A percentile compares a stretch with the other conserved stretches of the same genome.
Conservation (phyloP, 139 green algal genomes). For the Coccomyxa sp. region DNA sequence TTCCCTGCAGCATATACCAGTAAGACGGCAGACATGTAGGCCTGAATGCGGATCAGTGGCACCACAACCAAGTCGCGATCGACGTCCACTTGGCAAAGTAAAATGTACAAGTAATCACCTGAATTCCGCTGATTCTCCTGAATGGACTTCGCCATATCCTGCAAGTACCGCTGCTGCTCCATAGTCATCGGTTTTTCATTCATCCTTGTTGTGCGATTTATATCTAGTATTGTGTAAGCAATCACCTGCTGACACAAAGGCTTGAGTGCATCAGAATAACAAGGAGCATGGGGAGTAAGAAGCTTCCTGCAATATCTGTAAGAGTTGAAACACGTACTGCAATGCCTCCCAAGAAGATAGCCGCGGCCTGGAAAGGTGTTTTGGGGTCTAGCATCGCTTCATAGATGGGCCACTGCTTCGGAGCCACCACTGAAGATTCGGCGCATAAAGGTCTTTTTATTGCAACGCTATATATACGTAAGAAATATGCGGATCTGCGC, state of each 20-base stretch:
- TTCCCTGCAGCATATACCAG: too few relatives aligned
- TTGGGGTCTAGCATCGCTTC: conserved; percentile 20
- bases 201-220: conserved; percentile 6
- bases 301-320: neutral
- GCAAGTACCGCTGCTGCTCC: conserved; percentile 7
- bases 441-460: neutral
- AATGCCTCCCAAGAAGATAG: conserved; percentile 19
- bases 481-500: neutral
- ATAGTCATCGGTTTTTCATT: conserved; percentile 15
- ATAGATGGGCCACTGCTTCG: too few relatives aligned
- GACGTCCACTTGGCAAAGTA: too few relatives aligned
- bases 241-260: conserved; percentile 12
- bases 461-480: neutral
- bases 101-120: too few relatives aligned
- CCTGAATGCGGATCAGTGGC: too few relatives aligned
- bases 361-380: conserved; percentile 4
- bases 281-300: neutral
- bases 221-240: conserved; percentile 17
- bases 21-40: too few relatives aligned
- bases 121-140: neutral
- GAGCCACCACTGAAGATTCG: neutral
- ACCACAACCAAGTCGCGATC: too few relatives aligned
- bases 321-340: conserved; percentile 4
- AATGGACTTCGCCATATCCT: conserved; percentile 10
- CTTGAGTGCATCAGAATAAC: neutral